Base-by-base conservation (phyloP, 1,139 yeast species). In the Geotrichum reessii region DNA sequence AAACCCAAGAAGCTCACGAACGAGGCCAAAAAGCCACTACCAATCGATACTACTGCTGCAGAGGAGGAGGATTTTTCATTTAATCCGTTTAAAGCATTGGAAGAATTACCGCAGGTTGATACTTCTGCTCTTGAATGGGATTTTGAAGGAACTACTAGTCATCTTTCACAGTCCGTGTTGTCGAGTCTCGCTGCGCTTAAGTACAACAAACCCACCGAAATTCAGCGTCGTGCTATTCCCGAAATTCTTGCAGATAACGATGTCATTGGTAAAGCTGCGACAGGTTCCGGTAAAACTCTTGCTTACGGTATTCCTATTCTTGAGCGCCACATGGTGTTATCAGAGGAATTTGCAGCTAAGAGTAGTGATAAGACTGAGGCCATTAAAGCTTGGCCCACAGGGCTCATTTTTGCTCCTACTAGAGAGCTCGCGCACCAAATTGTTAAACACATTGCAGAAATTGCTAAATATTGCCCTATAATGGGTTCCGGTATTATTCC, bases 391-490 rank as follows among this genome's bases (percentile, higher is more conserved):
- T 64, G 78, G 17, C 93, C 96, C 2, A 76, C 85, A 2, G 98
- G 92, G 9, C 76, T 95, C 12, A 81, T 95, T 22, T 88, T 95
- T 68, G 87, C 96, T 0, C 99, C 99, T 22, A 95, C 99, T 0
- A 81, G 99, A 77, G 99, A 95, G 71, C 80, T 95, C 66, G 99
- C 97, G 0, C 95, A 88, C 65, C 99, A 95, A 74, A 97, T 95
- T 56, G 84, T 85, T 47, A 83, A 85, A 63, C 98, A 93, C 74
- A 73, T 93, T 62, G 81, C 83, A 63, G 76, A 77, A 17, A 70
- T 91, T 8, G 78, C 91, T 17, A 80, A 82, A 59, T 81, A 74
- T 64, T 81, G 86, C 53, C 86, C 89, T 0, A 64, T 62, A 27
- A 71, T 76, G 2, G 77, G 77, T 11, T 74, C 80, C 58, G 82